Percentiles rank a stretch among this genome's conserved stretches.
These are phyloP conservation scores for Ploettnerulaceae sp. DNA, from an alignment of 2,329 filamentous ascomycete species.

Conservation along the genomic window DNA sequence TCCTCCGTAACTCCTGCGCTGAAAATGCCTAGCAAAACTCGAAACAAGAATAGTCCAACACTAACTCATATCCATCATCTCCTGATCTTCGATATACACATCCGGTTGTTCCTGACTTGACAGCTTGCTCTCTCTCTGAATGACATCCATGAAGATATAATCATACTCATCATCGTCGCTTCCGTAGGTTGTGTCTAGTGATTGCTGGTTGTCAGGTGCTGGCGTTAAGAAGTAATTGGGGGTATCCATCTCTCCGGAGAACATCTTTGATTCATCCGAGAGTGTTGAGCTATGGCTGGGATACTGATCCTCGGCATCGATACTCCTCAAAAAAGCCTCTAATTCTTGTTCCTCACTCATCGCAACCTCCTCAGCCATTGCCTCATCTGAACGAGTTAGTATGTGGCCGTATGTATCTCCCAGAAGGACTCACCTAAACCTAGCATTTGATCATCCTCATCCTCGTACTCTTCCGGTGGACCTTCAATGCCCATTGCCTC, in stretches of 20 bases:
- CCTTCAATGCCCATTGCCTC: conserved; percentile 27
- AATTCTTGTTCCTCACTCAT: conserved; percentile 52
- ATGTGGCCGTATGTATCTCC: too few species aligned
- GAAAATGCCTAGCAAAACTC: conserved; percentile 14
- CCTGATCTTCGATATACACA: conserved; percentile 28
- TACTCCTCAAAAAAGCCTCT: conserved; percentile 47
- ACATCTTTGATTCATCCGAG: background rate
- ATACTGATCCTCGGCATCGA: conserved; percentile 8
- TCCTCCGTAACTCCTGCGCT: conserved; percentile 26
- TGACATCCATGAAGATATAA: conserved; percentile 59
- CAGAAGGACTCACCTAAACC: conserved; percentile 20
- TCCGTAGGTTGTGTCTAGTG: conserved; percentile 26
- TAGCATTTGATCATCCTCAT: conserved; percentile 10
- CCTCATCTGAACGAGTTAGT: conserved; percentile 22
- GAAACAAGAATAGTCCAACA: background rate
- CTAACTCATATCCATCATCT: conserved; percentile 32
- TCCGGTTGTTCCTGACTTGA: conserved; percentile 24
- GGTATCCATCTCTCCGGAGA: conserved; percentile 3
- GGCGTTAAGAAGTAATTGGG: background rate
- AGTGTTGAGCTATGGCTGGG: background rate
- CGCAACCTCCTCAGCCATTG: conserved; percentile 48
- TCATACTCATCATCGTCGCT: conserved; percentile 58
- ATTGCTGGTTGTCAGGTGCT: conserved; percentile 7
- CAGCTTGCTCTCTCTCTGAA: conserved; percentile 41
- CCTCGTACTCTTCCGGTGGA: conserved; percentile 15